Percentiles rank a stretch among this genome's conserved stretches.
These are phyloP conservation scores for Uronychia setigera DNA, from an alignment of 73 alveolate species.

Conservation along the genomic window DNA sequence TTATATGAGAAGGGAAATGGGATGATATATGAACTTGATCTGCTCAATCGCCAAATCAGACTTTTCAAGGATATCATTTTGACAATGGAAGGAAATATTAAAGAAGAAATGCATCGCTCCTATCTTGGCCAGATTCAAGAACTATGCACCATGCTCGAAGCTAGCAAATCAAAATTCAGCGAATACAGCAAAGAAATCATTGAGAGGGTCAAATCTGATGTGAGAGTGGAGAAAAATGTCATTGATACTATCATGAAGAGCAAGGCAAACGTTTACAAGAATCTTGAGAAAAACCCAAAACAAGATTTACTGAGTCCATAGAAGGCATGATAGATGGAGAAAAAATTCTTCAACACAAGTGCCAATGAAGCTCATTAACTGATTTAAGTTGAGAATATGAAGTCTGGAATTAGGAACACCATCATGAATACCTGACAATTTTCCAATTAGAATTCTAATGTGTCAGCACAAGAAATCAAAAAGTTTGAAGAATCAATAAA, in stretches of 20 bases:
- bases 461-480: too few species aligned
- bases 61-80: slow-evolving; percentile 24
- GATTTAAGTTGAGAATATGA: too few species aligned
- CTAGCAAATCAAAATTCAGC: slow-evolving; percentile 16
- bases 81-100: slow-evolving; percentile 26
- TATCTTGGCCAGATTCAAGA: slow-evolving; percentile 24
- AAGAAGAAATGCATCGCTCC: slow-evolving; percentile 17
- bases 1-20: slow-evolving; percentile 36
- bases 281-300: too few species aligned
- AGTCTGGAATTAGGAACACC: too few species aligned
- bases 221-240: slow-evolving; percentile 26
- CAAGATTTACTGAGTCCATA: too few species aligned
- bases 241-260: slow-evolving; percentile 40
- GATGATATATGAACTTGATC: slow-evolving; percentile 45
- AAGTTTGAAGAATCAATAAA: too few species aligned
- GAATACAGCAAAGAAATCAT: slow-evolving; percentile 20
- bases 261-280: slow-evolving; percentile 43
- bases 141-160: slow-evolving; percentile 13
- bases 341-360: too few species aligned
- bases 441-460: too few species aligned
- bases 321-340: too few species aligned
- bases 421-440: too few species aligned
- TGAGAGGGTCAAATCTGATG: slow-evolving; percentile 8
- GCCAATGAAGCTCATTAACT: too few species aligned
- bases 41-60: slow-evolving; percentile 29